Conservation (phyloP, 2,329 filamentous ascomycete genomes). For the Achaetomium macrosporum region DNA sequence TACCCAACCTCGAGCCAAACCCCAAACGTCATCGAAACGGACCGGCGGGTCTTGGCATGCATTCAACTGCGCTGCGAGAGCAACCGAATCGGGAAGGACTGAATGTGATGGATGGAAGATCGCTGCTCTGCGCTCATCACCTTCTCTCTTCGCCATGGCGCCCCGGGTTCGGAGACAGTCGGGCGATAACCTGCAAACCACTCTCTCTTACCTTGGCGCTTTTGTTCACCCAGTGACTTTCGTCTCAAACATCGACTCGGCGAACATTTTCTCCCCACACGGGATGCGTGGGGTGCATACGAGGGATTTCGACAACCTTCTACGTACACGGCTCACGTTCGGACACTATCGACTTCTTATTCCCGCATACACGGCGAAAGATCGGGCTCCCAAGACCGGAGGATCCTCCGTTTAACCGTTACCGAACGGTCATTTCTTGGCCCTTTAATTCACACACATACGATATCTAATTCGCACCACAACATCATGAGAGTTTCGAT, state of each 20-base stretch:
- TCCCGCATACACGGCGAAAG: too few species aligned
- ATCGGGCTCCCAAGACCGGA: too few species aligned
- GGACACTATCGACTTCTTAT: not conserved
- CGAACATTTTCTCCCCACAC: not conserved
- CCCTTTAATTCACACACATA: too few species aligned
- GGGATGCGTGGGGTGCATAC: not conserved
- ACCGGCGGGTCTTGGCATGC: constrained; percentile 2
- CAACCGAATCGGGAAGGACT: constrained; percentile 7
- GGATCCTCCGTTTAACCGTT: too few species aligned
- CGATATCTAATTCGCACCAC: too few species aligned
- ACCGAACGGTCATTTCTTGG: too few species aligned
- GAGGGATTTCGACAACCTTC: not conserved
- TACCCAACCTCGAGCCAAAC: not conserved
- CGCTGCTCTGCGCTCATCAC: not conserved
- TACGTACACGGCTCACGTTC: too few species aligned
- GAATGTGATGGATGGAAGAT: not conserved
- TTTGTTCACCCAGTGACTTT: not conserved
- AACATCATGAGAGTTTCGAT: too few species aligned
- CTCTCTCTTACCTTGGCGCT: not conserved
- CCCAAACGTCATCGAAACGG: constrained; percentile 10
- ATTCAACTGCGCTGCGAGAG: not conserved
- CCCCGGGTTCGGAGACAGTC: not conserved
- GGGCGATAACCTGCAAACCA: not conserved
- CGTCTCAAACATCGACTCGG: not conserved
- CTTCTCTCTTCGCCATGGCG: not conserved